Percentiles rank a stretch among this genome's conserved stretches.
These are phyloP conservation scores for Teunomyces atbi DNA, from an alignment of 805 yeast genomes.

Conservation along the genomic window DNA sequence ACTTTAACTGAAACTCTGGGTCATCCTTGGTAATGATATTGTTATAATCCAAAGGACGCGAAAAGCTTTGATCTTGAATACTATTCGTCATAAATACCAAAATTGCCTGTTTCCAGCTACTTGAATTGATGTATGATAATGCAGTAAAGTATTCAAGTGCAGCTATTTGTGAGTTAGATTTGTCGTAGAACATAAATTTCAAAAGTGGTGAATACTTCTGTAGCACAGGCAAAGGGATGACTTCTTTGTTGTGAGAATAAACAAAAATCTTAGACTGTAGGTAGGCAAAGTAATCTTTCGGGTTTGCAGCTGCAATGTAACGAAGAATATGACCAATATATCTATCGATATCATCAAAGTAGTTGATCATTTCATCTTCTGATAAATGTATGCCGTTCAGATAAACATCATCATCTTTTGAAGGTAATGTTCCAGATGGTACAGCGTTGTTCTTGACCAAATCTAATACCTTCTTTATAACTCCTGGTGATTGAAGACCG, in stretches of 20 bases:
- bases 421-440: neutral
- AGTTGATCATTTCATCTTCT: conserved; percentile 5
- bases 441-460: conserved; percentile 14
- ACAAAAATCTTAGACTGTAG: conserved; percentile 23
- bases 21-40: conserved; percentile 17
- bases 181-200: conserved; percentile 29
- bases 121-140: conserved; percentile 28
- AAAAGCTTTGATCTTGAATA: conserved; percentile 35
- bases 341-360: conserved; percentile 31
- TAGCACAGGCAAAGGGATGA: conserved; percentile 25
- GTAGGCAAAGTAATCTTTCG: conserved; percentile 29
- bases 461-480: conserved; percentile 26
- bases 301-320: conserved; percentile 37
- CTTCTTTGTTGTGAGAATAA: conserved; percentile 22
- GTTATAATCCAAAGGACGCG: conserved; percentile 36
- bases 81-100: conserved; percentile 30
- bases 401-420: conserved; percentile 3
- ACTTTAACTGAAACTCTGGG: conserved; percentile 21
- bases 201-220: conserved; percentile 35
- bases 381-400: neutral
- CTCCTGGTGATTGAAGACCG: conserved; percentile 28
- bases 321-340: conserved; percentile 29
- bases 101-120: conserved; percentile 36
- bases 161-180: conserved; percentile 20
- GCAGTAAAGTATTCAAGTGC: conserved; percentile 21